Percentiles rank a stretch among this genome's conserved stretches.
phyloP scores from a whole-genome alignment of 1,139 yeast species.

The Geotrichum fermentans region DNA sequence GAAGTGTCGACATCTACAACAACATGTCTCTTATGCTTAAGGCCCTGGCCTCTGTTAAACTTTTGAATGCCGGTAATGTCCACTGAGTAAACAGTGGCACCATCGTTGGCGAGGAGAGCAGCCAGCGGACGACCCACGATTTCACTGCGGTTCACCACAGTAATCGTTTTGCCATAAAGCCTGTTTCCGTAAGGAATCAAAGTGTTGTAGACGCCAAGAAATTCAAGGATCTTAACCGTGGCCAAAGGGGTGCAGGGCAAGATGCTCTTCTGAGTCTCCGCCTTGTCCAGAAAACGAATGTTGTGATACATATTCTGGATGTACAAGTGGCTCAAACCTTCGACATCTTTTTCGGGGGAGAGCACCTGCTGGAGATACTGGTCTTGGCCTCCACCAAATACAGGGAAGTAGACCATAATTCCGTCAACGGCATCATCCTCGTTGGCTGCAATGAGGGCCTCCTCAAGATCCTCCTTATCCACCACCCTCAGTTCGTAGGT shows the following conservation, averaged over 20 bases:
- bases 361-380: constrained; percentile 92
- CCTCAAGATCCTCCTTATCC: constrained; percentile 79
- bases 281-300: constrained; percentile 69
- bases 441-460: constrained; percentile 75
- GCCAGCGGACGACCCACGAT: constrained; percentile 97
- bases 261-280: constrained; percentile 70
- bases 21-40: constrained; percentile 75
- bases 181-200: constrained; percentile 84
- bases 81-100: constrained; percentile 90
- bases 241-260: constrained; percentile 96
- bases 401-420: constrained; percentile 97
- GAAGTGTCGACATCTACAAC: constrained; percentile 59
- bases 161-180: constrained; percentile 83
- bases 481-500: constrained; percentile 69
- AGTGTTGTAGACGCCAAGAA: constrained; percentile 78
- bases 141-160: constrained; percentile 88
- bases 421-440: constrained; percentile 74
- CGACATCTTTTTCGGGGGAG: constrained; percentile 83
- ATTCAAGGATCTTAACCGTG: constrained; percentile 85
- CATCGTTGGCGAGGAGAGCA: constrained; percentile 92
- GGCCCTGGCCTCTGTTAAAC: constrained; percentile 90
- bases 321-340: constrained; percentile 85
- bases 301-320: constrained; percentile 94
- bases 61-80: constrained; percentile 84
- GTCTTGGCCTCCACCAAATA: constrained; percentile 90